These are phyloP conservation scores for Glarea lozoyensis DNA, from an alignment of 495 filamentous ascomycete species.

Conservation along the genomic window DNA sequence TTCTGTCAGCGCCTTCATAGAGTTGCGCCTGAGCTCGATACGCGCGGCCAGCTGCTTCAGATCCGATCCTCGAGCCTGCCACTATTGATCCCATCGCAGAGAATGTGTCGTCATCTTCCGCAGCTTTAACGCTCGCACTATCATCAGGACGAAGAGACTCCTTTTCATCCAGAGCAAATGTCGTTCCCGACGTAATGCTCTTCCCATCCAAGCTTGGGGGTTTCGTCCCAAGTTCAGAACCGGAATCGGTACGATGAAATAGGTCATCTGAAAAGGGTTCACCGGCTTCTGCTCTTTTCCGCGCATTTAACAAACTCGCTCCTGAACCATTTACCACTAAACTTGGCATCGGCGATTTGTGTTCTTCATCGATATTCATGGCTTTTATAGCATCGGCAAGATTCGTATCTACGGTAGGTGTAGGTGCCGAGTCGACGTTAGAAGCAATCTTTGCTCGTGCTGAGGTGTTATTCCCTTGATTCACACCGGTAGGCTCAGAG, in stretches of 20 bases:
- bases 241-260: conserved; percentile 50
- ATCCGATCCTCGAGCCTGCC: conserved; percentile 66
- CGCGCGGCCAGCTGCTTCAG: conserved; percentile 64
- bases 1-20: conserved; percentile 57
- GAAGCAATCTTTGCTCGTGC: neutral
- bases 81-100: conserved; percentile 64
- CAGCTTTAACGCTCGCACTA: conserved; percentile 82
- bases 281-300: conserved; percentile 9
- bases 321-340: conserved; percentile 41
- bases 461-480: neutral
- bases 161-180: conserved; percentile 90
- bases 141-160: conserved; percentile 90
- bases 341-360: conserved; percentile 28
- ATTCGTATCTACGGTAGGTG: conserved; percentile 20
- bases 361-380: conserved; percentile 21
- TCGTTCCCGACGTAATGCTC: conserved; percentile 82
- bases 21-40: conserved; percentile 74
- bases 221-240: conserved; percentile 68
- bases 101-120: conserved; percentile 78
- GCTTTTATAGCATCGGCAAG: conserved; percentile 29
- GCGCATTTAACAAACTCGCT: conserved; percentile 7
- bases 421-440: neutral
- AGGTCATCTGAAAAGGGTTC: conserved; percentile 19
- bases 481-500: neutral
- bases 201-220: conserved; percentile 84